Conservation (phyloP, 1,139 yeast genomes). For the Blastobotrys apis region DNA sequence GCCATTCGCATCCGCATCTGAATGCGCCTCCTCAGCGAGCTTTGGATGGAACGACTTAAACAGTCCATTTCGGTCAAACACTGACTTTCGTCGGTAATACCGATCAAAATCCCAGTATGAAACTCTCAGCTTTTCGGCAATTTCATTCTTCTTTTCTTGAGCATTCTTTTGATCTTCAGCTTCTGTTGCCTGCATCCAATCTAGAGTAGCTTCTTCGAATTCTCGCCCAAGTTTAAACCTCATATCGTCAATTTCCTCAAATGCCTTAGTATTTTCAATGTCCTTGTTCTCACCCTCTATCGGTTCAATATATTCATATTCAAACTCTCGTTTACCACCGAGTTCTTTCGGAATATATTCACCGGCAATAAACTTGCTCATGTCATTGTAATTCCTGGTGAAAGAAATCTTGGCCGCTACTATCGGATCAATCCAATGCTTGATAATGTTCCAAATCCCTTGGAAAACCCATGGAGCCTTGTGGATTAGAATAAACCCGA, state of each 20-base stretch:
- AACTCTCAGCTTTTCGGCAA: constrained; percentile 47
- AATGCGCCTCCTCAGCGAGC: background rate
- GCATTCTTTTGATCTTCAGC: constrained; percentile 42
- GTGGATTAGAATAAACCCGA: constrained; percentile 71
- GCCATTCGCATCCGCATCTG: background rate
- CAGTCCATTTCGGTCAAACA: constrained; percentile 58
- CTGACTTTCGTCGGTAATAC: constrained; percentile 62
- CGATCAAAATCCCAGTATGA: constrained; percentile 68
- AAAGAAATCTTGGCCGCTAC: constrained; percentile 78
- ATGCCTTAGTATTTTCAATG: constrained; percentile 41
- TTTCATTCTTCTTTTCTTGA: constrained; percentile 45
- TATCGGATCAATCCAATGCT: constrained; percentile 84
- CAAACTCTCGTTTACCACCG: constrained; percentile 62
- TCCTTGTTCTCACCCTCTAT: constrained; percentile 45
- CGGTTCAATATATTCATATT: constrained; percentile 55
- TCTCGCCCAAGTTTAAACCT: constrained; percentile 46
- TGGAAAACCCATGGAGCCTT: constrained; percentile 89
- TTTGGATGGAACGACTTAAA: constrained; percentile 33
- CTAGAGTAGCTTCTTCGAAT: constrained; percentile 55
- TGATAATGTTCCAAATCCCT: constrained; percentile 80
- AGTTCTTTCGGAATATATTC: constrained; percentile 54
- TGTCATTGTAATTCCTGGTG: constrained; percentile 57
- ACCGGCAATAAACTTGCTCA: constrained; percentile 51
- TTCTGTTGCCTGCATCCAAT: constrained; percentile 58
- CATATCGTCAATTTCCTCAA: constrained; percentile 42